Conservation (phyloP, 192 early-diverging fungal species). For the Coemansia sp. region DNA sequence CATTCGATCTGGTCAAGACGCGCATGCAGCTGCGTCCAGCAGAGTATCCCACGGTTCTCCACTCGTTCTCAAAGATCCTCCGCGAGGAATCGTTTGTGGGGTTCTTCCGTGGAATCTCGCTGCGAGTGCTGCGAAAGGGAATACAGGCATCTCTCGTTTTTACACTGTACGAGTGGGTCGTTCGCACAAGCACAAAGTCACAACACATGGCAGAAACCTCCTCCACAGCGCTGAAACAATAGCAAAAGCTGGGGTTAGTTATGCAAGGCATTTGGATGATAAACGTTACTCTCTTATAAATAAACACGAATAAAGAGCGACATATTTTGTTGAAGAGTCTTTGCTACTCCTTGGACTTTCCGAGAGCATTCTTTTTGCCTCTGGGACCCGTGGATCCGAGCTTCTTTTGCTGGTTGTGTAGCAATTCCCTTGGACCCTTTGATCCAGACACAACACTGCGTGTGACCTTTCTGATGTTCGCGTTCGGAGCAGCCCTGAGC, state of each 20-base stretch:
- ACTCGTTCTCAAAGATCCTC: constrained; percentile 53
- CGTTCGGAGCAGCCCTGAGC: constrained; percentile 31
- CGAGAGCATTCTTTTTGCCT: constrained; percentile 1
- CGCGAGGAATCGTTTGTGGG: constrained; percentile 72
- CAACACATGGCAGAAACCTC: not conserved
- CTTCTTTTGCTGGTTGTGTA: constrained; percentile 19
- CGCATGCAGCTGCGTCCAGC: constrained; percentile 85
- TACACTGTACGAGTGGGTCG: constrained; percentile 83
- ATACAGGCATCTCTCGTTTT: constrained; percentile 85
- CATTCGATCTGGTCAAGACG: constrained; percentile 93
- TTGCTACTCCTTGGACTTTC: not conserved
- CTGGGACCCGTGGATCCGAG: not conserved
- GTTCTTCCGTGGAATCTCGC: constrained; percentile 82
- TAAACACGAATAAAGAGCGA: not conserved
- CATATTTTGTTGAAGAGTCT: not conserved
- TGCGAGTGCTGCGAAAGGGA: constrained; percentile 80
- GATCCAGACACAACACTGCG: constrained; percentile 18
- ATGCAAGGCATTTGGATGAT: not conserved
- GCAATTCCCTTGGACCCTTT: not conserved
- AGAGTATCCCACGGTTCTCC: constrained; percentile 58
- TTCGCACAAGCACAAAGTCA: constrained; percentile 19
- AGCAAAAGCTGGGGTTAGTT: not conserved
- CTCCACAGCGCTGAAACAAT: constrained; percentile 17
- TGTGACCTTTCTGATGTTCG: constrained; percentile 49
- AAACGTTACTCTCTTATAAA: not conserved